phyloP scores from a whole-genome alignment of 495 filamentous ascomycete species.

The Aspergillus nidulans region DNA sequence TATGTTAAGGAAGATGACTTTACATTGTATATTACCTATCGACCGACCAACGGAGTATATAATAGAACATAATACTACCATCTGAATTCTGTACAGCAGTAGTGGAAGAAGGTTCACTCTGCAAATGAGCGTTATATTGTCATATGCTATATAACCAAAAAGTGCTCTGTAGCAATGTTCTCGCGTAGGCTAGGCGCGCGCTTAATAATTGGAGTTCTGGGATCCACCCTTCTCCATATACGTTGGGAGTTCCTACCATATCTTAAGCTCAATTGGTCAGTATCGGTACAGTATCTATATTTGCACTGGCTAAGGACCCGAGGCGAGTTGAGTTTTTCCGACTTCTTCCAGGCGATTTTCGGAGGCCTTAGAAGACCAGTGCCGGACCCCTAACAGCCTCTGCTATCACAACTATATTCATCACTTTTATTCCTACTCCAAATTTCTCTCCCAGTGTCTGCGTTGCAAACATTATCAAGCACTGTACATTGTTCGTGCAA shows the following conservation, averaged over 20 bases:
- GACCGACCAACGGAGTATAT: neutral
- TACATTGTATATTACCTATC: no score
- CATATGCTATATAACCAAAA: neutral
- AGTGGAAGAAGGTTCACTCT: no score
- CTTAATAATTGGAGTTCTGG: neutral
- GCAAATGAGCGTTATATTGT: no score
- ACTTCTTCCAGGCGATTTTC: neutral
- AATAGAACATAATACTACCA: no score
- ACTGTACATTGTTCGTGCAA: neutral
- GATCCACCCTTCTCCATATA: no score
- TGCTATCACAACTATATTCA: neutral
- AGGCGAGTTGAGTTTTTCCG: neutral
- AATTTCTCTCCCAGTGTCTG: neutral
- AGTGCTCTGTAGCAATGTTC: no score
- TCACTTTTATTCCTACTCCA: neutral
- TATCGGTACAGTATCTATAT: neutral
- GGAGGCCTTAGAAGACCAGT: neutral
- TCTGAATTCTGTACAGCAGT: no score
- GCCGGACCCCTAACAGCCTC: neutral
- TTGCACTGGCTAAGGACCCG: no score
- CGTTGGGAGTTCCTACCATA: no score
- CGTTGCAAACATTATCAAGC: neutral
- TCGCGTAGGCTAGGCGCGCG: neutral
- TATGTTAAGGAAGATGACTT: no score
- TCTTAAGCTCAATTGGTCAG: neutral